Conservation (phyloP, 2,329 filamentous ascomycete genomes). For the Sporothrix brasiliensis region DNA sequence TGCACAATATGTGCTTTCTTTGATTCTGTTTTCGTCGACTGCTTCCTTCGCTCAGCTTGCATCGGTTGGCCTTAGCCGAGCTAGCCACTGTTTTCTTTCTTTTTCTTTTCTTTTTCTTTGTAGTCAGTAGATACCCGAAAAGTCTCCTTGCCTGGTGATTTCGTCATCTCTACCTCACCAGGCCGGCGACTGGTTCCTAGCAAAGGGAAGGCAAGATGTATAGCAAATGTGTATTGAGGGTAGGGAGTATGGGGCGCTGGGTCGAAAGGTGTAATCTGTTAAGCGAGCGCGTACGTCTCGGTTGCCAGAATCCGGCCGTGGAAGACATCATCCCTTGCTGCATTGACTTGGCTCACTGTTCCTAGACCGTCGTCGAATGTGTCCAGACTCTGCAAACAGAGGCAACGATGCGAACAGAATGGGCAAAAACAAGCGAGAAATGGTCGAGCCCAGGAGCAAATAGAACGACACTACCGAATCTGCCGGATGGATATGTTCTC, state of each 20-base stretch:
- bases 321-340: not conserved
- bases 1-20: conserved; percentile 15
- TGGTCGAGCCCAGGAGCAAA: not conserved
- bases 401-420: not conserved
- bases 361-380: not conserved
- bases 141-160: not conserved
- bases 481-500: not conserved
- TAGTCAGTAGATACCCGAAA: no score
- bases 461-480: not conserved
- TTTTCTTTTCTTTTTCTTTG: not conserved
- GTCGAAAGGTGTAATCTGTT: not conserved
- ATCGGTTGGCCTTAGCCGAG: not conserved
- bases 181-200: not conserved
- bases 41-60: not conserved
- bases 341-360: not conserved
- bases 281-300: conserved; percentile 9
- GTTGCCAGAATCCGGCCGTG: not conserved
- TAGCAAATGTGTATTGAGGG: not conserved
- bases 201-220: not conserved
- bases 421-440: not conserved
- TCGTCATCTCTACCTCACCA: conserved; percentile 13
- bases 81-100: not conserved
- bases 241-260: not conserved
- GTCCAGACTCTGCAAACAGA: not conserved
- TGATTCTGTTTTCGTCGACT: not conserved